Evolutionary conservation across 2,329 filamentous ascomycete genomes (phyloP).

Genomic region (Ceratocystis colombiana): DNA sequence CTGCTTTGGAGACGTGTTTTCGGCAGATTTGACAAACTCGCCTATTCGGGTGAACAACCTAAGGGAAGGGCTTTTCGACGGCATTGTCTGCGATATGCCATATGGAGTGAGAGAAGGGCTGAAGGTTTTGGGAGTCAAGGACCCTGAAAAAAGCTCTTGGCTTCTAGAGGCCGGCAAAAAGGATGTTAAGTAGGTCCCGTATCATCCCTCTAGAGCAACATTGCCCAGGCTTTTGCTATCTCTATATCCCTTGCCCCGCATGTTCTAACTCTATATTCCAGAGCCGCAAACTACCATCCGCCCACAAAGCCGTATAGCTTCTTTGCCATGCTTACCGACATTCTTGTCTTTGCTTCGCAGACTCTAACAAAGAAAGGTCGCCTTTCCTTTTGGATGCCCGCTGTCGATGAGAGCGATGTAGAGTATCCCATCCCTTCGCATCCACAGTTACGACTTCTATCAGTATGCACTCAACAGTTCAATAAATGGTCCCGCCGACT

Average conservation of each 20-base stretch:
- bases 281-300: constrained; percentile 60
- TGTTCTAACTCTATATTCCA: constrained; percentile 28
- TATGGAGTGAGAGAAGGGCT: constrained; percentile 91
- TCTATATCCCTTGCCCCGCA: not conserved
- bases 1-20: constrained; percentile 65
- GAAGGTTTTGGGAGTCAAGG: constrained; percentile 70
- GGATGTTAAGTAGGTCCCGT: constrained; percentile 51
- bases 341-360: constrained; percentile 67
- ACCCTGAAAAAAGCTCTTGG: constrained; percentile 49
- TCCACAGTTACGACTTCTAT: constrained; percentile 61
- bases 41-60: constrained; percentile 49
- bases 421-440: constrained; percentile 70
- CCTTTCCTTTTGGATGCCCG: constrained; percentile 95
- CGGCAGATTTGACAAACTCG: constrained; percentile 78
- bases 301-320: constrained; percentile 92
- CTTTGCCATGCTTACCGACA: constrained; percentile 77
- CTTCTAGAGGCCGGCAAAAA: constrained; percentile 59
- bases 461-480: constrained; percentile 74
- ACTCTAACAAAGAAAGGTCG: constrained; percentile 70
- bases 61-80: constrained; percentile 59
- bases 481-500: constrained; percentile 87
- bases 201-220: not conserved
- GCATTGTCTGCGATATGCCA: constrained; percentile 88
- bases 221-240: no score
- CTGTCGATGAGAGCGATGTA: constrained; percentile 63